Evolutionary conservation across 345 rosid species (phyloP), one percentile per base, ranked within the genome.

Genomic region (Euphorbia peplus): DNA sequence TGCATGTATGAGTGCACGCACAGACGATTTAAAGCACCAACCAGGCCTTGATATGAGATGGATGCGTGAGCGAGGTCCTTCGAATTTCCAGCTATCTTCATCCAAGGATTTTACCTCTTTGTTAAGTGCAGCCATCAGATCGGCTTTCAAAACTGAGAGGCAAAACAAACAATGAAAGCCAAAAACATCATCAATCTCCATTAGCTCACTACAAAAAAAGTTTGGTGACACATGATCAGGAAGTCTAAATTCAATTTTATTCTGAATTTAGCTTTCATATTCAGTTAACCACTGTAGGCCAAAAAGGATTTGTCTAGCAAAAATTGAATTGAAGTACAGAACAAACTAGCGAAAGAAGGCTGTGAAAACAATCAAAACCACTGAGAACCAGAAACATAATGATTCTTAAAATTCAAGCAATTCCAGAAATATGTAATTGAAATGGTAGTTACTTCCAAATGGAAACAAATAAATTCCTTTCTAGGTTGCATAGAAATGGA

Each of bases 11-110:
- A 3, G 46, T 32, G 28, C 7, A 7, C n/a, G n/a, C n/a, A 26
- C 57, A 7, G 10, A 22, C 10, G 69, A 48, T 48, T 54, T 19
- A 18, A 72, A 73, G 60, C 39, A 76, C 75, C 26, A 77, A 91
- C 97, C 93, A 78, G 89, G 81, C 73, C 78, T 90, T 7, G 96
- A 84, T 63, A 87, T 71, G 48, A 90, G 92, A 70, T 87, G 78
- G 70, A 95, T 89, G 58, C 90, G 87, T 10, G 96, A 95, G 61
- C 92, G 98, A 44, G 96, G 99, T 35, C 90, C 98, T 56, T 90
- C 88, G 54, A 91, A 91, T 86, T 78, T 91, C 99, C 97, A 95
- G 72, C 69, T 87, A 80, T 95, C 99, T 73, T 88, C 93, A 67
- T 95, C 99, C 84, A 95, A 63, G 9, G 93, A 86, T 75, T 86